These are phyloP conservation scores for Ustilago nuda DNA, from an alignment of 1,284 basidiomycete species.

Conservation along the genomic window DNA sequence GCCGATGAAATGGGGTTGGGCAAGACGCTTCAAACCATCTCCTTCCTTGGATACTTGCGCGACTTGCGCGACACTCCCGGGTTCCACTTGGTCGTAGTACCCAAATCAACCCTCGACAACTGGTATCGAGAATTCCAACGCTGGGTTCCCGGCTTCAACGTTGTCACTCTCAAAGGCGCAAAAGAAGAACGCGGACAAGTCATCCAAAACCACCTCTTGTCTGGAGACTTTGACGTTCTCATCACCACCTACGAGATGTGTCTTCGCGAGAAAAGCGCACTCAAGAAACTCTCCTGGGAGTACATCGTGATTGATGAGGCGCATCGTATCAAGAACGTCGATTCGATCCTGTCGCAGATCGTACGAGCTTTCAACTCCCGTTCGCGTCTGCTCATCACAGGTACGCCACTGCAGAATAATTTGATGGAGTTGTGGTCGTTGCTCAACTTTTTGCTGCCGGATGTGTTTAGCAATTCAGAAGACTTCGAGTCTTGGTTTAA, in stretches of 20 bases:
- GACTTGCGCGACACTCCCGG: constrained; percentile 82
- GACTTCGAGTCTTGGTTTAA: constrained; percentile 84
- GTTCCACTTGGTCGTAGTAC: constrained; percentile 94
- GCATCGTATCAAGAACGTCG: constrained; percentile 98
- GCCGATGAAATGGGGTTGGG: constrained; percentile 83
- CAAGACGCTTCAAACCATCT: constrained; percentile 97
- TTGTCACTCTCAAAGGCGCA: constrained; percentile 83
- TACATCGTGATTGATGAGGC: constrained; percentile 99
- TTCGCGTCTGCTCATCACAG: constrained; percentile 92
- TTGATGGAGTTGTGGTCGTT: constrained; percentile 96
- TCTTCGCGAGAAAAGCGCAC: constrained; percentile 88
- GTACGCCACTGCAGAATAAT: constrained; percentile 97
- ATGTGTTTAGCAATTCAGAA: constrained; percentile 72
- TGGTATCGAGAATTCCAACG: constrained; percentile 92
- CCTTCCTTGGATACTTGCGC: constrained; percentile 94
- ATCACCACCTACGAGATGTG: constrained; percentile 98
- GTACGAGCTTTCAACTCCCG: constrained; percentile 90
- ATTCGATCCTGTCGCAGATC: constrained; percentile 94
- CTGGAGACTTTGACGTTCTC: constrained; percentile 92
- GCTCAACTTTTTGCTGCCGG: constrained; percentile 79
- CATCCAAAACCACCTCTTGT: constrained; percentile 81
- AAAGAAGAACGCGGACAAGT: constrained; percentile 89
- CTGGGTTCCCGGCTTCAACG: constrained; percentile 87
- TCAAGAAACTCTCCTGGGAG: constrained; percentile 96
- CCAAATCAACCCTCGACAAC: constrained; percentile 97